Conservation (phyloP, 108 stramenopile species). For the Skeletonema potamos region DNA sequence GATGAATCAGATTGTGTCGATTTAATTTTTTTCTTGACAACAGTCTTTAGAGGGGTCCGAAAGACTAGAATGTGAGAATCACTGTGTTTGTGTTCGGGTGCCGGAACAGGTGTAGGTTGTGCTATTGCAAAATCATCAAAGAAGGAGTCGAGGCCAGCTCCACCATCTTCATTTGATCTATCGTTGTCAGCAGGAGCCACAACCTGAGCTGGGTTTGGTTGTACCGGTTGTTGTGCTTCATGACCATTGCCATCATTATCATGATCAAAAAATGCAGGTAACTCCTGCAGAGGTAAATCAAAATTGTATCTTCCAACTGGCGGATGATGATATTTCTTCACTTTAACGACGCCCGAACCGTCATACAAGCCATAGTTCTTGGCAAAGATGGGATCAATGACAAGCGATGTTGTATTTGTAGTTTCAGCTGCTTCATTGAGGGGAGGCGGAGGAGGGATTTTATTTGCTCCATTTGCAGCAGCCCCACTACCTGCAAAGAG, state of each 20-base stretch:
- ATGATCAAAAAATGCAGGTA: conserved; percentile 37
- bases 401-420: background rate
- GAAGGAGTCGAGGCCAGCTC: conserved; percentile 38
- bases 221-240: background rate
- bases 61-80: conserved; percentile 13
- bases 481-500: conserved; percentile 13
- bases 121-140: conserved; percentile 44
- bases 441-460: background rate
- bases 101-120: background rate
- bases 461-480: background rate
- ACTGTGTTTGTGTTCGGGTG: conserved; percentile 9
- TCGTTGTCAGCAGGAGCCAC: background rate
- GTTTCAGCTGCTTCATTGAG: background rate
- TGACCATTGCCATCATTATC: background rate
- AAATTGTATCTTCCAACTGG: conserved; percentile 35
- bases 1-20: background rate
- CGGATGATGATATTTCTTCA: conserved; percentile 44
- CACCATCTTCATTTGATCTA: conserved; percentile 1
- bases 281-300: conserved; percentile 24
- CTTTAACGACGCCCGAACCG: conserved; percentile 15
- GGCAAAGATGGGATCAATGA: conserved; percentile 45
- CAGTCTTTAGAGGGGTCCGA: conserved; percentile 44
- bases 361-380: conserved; percentile 32
- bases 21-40: conserved; percentile 25
- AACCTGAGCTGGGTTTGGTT: background rate